Base-by-base conservation (phyloP, 1,284 basidiomycete species). In the Fistulinella cinereoalba region DNA sequence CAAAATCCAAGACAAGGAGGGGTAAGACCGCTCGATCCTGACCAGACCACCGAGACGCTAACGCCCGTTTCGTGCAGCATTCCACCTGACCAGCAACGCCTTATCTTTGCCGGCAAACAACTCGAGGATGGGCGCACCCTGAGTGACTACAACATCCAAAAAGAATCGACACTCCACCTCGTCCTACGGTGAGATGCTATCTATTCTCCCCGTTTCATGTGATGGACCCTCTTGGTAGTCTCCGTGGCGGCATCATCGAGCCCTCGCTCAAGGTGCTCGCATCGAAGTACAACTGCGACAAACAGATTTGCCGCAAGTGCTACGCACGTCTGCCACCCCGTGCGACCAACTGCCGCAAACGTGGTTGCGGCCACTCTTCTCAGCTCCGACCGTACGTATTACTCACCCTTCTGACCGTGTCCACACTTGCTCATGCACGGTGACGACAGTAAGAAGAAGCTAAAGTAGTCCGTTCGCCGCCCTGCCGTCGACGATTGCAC, bases 241-340 rank as follows among this genome's bases (percentile, higher is more conserved):
- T 60, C 29, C 57, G 57, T 24, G 57, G 96, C 61, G 96, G 96
- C 56, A 93, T 99, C 77, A 99, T 99, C 62, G 96, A 99, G 79
- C 96, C 96, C 56, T 97, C 96, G 61, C 78, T 99, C 67, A 97
- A 97, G 76, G 92, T 94, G 46, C 83, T 98, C 55, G 96, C 96
- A 52, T 80, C 85, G 68, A 97, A 96, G 74, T 95, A 95, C 82
- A 97, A 97, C 75, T 94, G 92, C 71, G 92, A 94, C 74, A 94
- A 95, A 80, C 89, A 94, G 70, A 97, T 98, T 67, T 99, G 96
- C 85, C 94, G 96, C 73, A 98, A 98, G 76, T 98, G 97, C 81
- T 99, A 99, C 75, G 96, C 96, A 46, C 96, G 97, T 68, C 94
- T 98, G 61, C 95, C 96, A 60, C 95, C 94, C 49, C 93, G 96